phyloP scores from a whole-genome alignment of 257 asterid genomes.

The Solanum pimpinellifolium region DNA sequence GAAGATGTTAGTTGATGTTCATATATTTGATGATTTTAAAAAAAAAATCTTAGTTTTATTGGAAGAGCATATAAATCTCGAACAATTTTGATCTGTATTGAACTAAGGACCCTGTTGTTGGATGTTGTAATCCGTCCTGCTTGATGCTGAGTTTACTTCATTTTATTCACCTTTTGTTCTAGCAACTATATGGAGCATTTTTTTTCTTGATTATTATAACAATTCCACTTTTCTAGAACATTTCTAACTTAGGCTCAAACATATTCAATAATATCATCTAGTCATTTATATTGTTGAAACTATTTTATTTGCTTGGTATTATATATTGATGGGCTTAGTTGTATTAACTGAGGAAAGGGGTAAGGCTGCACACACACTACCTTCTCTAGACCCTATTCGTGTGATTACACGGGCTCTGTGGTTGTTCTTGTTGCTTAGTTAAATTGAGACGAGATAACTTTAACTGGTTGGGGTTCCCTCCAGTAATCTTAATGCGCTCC shows the following conservation, averaged over 20 bases:
- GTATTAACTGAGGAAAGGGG: background rate
- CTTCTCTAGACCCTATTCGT: background rate
- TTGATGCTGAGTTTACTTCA: background rate
- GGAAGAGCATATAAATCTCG: background rate
- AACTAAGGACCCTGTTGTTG: background rate
- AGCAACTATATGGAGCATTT: background rate
- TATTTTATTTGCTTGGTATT: background rate
- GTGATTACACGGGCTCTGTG: background rate
- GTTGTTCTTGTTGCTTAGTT: background rate
- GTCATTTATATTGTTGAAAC: background rate
- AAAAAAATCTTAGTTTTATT: background rate
- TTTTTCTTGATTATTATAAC: background rate
- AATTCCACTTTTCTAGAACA: background rate
- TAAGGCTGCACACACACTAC: background rate
- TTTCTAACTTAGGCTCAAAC: background rate
- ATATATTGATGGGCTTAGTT: background rate
- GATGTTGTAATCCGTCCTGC: background rate
- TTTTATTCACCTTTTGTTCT: background rate
- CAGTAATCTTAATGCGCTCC: background rate
- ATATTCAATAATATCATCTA: background rate
- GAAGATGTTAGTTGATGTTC: background rate
- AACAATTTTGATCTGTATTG: background rate
- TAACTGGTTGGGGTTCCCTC: background rate
- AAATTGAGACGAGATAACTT: background rate
- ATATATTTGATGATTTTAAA: background rate